phyloP scores from a whole-genome alignment of 805 yeast species.

The Wickerhamomyces strasburgensis region DNA sequence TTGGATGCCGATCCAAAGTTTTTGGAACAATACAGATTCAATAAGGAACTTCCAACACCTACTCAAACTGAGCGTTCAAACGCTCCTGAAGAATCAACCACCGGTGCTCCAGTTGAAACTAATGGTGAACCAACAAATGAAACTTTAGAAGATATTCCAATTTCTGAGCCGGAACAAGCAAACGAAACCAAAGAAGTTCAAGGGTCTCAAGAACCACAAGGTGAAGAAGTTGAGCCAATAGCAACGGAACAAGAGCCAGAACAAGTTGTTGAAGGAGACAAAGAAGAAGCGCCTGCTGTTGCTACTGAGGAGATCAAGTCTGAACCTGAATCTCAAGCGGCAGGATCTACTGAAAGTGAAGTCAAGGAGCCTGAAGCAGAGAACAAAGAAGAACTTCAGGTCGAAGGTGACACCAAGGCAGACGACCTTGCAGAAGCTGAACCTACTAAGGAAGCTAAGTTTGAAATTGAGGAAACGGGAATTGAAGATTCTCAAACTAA shows the following conservation, averaged over 20 bases:
- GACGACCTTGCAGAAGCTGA: conserved; percentile 1
- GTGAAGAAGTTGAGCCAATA: conserved; percentile 16
- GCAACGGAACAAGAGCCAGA: conserved; percentile 16
- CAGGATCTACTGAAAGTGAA: conserved; percentile 10
- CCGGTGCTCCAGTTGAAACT: conserved; percentile 1
- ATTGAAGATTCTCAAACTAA: conserved; percentile 1
- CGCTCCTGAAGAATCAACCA: no score
- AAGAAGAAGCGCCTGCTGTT: conserved; percentile 13
- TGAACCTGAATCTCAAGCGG: no score
- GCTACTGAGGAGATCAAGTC: no score
- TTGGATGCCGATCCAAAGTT: conserved; percentile 47
- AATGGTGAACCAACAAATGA: background rate
- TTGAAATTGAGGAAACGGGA: background rate
- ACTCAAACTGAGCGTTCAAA: conserved; percentile 12
- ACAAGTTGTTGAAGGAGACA: conserved; percentile 15
- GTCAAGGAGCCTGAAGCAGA: conserved; percentile 13
- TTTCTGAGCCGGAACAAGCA: conserved; percentile 3
- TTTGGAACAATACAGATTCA: conserved; percentile 42
- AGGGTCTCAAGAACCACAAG: conserved; percentile 5
- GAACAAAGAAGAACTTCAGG: no score
- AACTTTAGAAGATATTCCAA: background rate
- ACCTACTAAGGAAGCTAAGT: background rate
- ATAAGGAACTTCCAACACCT: conserved; percentile 16
- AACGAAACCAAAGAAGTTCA: conserved; percentile 10
- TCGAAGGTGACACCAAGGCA: no score